phyloP scores from a whole-genome alignment of 768 basidiomycete genomes.

The Calocybe cyanea region DNA sequence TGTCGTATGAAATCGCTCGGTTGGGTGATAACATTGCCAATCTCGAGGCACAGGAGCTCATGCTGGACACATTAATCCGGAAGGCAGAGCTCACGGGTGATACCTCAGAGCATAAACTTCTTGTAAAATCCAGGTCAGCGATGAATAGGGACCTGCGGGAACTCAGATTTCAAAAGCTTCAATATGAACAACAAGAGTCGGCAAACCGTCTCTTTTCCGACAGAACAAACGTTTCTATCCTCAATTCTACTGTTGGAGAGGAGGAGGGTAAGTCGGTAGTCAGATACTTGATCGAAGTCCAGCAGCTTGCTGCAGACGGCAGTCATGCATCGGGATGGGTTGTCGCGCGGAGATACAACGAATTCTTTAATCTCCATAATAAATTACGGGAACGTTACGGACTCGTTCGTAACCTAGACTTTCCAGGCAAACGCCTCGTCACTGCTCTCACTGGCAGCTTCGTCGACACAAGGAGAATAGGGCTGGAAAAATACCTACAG shows the following conservation, averaged over 20 bases:
- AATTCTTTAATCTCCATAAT: constrained; percentile 88
- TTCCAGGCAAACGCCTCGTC: constrained; percentile 93
- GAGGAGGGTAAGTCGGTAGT: constrained; percentile 89
- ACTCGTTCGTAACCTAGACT: constrained; percentile 69
- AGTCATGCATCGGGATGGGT: constrained; percentile 87
- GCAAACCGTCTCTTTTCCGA: constrained; percentile 84
- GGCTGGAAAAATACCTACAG: constrained; percentile 89
- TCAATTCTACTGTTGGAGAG: constrained; percentile 77
- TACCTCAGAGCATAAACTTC: constrained; percentile 76
- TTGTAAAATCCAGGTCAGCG: constrained; percentile 77
- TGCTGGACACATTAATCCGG: constrained; percentile 85
- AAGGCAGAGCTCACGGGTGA: constrained; percentile 95
- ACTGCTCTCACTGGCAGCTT: constrained; percentile 84
- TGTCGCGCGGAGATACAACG: constrained; percentile 90
- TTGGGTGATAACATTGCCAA: constrained; percentile 73
- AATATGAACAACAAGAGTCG: constrained; percentile 93
- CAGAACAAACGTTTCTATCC: constrained; percentile 80
- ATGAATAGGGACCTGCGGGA: constrained; percentile 82
- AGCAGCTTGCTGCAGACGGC: constrained; percentile 80
- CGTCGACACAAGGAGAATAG: constrained; percentile 73
- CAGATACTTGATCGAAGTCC: constrained; percentile 88
- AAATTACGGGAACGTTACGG: constrained; percentile 75
- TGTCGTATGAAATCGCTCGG: constrained; percentile 81
- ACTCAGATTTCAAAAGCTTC: constrained; percentile 82
- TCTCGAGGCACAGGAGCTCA: constrained; percentile 74